Evolutionary conservation across 2,329 filamentous ascomycete genomes (phyloP).

Genomic region (Diaporthe ilicicola): DNA sequence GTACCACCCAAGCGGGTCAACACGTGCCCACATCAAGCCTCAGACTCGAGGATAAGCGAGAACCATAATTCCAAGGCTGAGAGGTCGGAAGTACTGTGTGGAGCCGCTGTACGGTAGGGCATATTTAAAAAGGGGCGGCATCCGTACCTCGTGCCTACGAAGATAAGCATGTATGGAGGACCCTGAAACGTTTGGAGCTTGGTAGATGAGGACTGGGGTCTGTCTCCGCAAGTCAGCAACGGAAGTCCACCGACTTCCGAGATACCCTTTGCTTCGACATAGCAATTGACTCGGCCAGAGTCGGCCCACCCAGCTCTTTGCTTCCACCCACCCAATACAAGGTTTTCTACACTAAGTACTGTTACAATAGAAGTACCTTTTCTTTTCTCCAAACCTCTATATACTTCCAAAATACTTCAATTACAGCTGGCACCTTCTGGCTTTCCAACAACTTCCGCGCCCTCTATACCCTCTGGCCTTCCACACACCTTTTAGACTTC

Average conservation of each 20-base stretch:
- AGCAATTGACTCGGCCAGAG: not conserved
- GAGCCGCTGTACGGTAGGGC: not conserved
- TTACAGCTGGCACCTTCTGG: too few relatives aligned
- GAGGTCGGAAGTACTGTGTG: not conserved
- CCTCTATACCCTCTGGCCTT: too few relatives aligned
- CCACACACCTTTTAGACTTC: too few relatives aligned
- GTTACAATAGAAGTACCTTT: too few relatives aligned
- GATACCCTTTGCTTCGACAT: not conserved
- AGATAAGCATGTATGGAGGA: not conserved
- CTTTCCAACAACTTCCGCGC: too few relatives aligned
- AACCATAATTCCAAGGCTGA: not conserved
- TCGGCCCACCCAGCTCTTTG: too few relatives aligned
- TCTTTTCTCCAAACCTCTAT: too few relatives aligned
- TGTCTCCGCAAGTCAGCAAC: not conserved
- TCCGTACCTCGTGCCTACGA: too few relatives aligned
- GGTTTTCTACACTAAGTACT: too few relatives aligned
- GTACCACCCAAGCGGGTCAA: not conserved
- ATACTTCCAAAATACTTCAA: too few relatives aligned
- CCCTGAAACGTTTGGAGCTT: slow-evolving; percentile 2
- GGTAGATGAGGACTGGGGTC: not conserved
- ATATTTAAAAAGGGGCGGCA: not conserved
- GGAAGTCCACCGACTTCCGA: slow-evolving; percentile 2
- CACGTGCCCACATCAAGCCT: not conserved
- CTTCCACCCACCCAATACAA: too few relatives aligned
- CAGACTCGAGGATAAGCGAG: not conserved